Base-by-base conservation (phyloP, 1,284 basidiomycete species). In the Malassezia japonica region DNA sequence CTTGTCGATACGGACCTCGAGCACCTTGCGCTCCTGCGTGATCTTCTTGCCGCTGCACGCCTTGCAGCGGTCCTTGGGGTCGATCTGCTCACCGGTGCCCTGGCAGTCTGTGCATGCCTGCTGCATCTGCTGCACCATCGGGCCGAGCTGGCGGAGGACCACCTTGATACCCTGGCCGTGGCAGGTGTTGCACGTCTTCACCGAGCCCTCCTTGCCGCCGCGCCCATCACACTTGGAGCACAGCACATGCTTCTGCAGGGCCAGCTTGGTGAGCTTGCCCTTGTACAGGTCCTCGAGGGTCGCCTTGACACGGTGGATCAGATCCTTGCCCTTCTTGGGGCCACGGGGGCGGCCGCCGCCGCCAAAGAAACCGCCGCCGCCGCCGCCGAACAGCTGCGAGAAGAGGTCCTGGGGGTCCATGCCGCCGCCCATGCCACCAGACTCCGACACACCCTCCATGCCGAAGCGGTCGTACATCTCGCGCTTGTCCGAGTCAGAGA, bases 71-170 rank as follows among this genome's bases (percentile, higher is more conserved):
- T 98, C 90, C 77, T 92, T 96, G 50, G 79, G 74, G 76, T 90
- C 89, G 78, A 98, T 94, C 66, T 87, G 80, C 76, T 98, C 92
- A 60, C 94, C 94, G 20, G 82, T 81, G 28, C 88, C 94, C 46
- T 79, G 80, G 75, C 94, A 99, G 28, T 95, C 91, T 70, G 85
- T 83, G 77, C 94, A 99, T 44, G 83, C 80, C 61, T 89, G 86
- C 75, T 98, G 94, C 68, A 98, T 87, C 77, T 99, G 94, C 77
- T 99, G 94, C 65, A 99, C 89, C 94, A 99, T 99, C 15, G 94
- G 94, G 31, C 94, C 94, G 81, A 94, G 85, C 75, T 96, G 92
- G 57, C 94, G 86, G 55, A 96, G 78, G 50, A 85, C 87, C 66
- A 96, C 77, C 75, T 85, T 87, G 77, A 94, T 77, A 74, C 94